A percentile compares a stretch with the other conserved stretches of the same genome.
phyloP scores from a whole-genome alignment of 164 flowering plant species.

The Paratinospora sagittata region DNA sequence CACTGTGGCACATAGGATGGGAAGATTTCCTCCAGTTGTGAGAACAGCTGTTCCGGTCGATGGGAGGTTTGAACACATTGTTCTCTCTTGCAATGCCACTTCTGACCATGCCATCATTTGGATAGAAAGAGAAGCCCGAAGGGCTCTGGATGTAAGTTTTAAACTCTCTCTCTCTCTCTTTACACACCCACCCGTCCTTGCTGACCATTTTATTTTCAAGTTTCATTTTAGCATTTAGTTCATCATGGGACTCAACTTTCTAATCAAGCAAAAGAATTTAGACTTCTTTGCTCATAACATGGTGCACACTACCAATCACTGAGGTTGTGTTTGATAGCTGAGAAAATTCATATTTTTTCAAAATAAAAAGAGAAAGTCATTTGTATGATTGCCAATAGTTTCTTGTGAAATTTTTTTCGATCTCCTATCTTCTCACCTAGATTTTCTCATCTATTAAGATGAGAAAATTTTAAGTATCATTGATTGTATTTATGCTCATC shows the following conservation, averaged over 20 bases:
- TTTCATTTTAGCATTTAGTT: neutral
- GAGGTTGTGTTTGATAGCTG: neutral
- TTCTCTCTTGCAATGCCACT: constrained; percentile 65
- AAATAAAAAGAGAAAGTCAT: neutral
- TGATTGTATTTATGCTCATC: too few species aligned
- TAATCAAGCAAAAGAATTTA: neutral
- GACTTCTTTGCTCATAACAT: neutral
- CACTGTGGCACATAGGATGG: constrained; percentile 36
- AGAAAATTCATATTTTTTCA: too few species aligned
- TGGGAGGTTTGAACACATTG: constrained; percentile 68
- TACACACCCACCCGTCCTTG: too few species aligned
- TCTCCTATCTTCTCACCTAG: neutral
- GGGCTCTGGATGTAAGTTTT: constrained; percentile 58
- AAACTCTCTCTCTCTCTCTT: neutral
- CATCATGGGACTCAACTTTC: neutral
- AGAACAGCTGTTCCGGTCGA: constrained; percentile 76
- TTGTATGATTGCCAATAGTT: neutral
- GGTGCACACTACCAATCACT: neutral
- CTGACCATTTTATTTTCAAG: neutral
- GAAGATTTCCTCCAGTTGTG: constrained; percentile 57
- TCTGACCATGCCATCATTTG: constrained; percentile 63
- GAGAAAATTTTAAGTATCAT: too few species aligned
- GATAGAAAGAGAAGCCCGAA: constrained; percentile 63
- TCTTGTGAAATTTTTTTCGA: neutral
- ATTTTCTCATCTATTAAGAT: too few species aligned